Evolutionary conservation across 352 stramenopile genomes (phyloP).

Genomic region (Pythium guiyangense): DNA sequence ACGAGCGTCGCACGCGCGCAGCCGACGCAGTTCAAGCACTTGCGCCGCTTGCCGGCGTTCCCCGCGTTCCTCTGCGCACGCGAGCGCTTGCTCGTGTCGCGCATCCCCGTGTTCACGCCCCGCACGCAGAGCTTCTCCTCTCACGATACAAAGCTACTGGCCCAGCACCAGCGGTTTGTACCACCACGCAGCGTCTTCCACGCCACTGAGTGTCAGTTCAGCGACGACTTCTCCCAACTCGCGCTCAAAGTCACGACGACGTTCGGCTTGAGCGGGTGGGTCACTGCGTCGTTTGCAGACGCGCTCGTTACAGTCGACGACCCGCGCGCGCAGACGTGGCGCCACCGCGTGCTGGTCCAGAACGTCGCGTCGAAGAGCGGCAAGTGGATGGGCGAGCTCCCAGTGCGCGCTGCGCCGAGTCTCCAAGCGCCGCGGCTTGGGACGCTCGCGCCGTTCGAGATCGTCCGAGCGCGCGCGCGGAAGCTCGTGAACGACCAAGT

Average conservation of each 20-base stretch:
- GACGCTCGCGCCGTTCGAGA: slow-evolving; percentile 46
- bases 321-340: slow-evolving; percentile 24
- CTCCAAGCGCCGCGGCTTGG: slow-evolving; percentile 51
- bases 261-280: slow-evolving; percentile 62
- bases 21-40: slow-evolving; percentile 38
- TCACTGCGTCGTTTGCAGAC: slow-evolving; percentile 54
- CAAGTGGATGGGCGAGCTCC: slow-evolving; percentile 60
- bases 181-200: slow-evolving; percentile 66
- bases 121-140: too few relatives aligned
- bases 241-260: slow-evolving; percentile 61
- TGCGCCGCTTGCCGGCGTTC: slow-evolving; percentile 49
- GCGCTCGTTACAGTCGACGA: slow-evolving; percentile 52
- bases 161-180: slow-evolving; percentile 23
- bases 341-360: slow-evolving; percentile 45
- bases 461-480: slow-evolving; percentile 52
- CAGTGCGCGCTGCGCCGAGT: slow-evolving; percentile 54
- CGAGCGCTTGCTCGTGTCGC: slow-evolving; percentile 43
- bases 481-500: slow-evolving; percentile 75
- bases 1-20: slow-evolving; percentile 14
- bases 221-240: slow-evolving; percentile 65
- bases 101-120: slow-evolving; percentile 42
- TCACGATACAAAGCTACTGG: too few relatives aligned
- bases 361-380: slow-evolving; percentile 53
- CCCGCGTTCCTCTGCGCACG: slow-evolving; percentile 53
- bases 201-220: slow-evolving; percentile 62